These are phyloP conservation scores for Gossypium herbaceum DNA, from an alignment of 345 rosid species.

Conservation along the genomic window DNA sequence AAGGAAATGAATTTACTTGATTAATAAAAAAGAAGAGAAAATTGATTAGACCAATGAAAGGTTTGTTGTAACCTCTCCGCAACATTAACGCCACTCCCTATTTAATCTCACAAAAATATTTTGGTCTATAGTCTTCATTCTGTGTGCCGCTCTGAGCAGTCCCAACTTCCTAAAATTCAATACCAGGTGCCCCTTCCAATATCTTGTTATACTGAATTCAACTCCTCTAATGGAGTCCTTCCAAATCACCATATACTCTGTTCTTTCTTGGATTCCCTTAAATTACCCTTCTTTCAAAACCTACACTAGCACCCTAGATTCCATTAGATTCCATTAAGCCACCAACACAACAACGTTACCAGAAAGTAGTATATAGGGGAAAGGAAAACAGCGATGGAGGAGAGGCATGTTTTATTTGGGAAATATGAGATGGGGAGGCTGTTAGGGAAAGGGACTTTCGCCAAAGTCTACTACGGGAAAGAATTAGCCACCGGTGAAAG, in stretches of 20 bases:
- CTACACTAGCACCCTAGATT: neutral
- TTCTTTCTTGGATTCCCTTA: constrained; percentile 45
- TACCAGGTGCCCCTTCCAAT: constrained; percentile 9
- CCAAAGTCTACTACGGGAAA: constrained; percentile 67
- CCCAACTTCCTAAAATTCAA: neutral
- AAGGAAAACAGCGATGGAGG: constrained; percentile 7
- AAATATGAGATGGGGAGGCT: constrained; percentile 63
- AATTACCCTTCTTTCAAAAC: neutral
- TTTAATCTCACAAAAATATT: neutral
- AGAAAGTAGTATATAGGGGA: neutral
- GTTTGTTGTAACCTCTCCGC: constrained; percentile 5
- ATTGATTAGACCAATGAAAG: neutral
- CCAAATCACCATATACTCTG: constrained; percentile 24
- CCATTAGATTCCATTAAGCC: neutral
- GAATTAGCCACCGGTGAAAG: constrained; percentile 41
- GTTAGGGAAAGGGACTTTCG: constrained; percentile 77
- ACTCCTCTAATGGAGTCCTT: constrained; percentile 28
- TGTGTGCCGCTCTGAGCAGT: constrained; percentile 9
- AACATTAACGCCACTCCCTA: neutral
- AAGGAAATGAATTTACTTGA: neutral
- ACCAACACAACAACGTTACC: neutral
- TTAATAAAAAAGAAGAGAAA: neutral
- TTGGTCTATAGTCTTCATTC: neutral
- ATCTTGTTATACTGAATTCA: neutral
- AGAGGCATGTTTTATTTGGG: constrained; percentile 39